phyloP scores from a whole-genome alignment of 305 asterid species.

The Solanum aculeatissimum region DNA sequence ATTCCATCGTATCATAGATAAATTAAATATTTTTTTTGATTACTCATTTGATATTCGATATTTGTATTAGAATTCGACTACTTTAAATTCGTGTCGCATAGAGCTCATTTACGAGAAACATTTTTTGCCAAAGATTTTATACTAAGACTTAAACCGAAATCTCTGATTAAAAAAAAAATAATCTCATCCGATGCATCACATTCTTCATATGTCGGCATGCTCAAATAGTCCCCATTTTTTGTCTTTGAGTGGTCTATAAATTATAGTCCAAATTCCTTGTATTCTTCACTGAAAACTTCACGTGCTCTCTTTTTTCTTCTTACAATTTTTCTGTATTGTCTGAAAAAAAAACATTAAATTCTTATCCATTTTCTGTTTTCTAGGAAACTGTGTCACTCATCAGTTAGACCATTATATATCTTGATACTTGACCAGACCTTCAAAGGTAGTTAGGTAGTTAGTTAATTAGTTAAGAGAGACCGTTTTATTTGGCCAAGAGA shows the following conservation, averaged over 20 bases:
- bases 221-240: neutral
- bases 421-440: neutral
- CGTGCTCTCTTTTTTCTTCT: neutral
- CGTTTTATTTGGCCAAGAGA: neutral
- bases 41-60: too few relatives aligned
- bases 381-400: neutral
- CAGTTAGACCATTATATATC: neutral
- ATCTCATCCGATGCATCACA: too few relatives aligned
- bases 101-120: too few relatives aligned
- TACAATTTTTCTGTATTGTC: neutral
- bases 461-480: neutral
- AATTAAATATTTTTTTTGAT: neutral
- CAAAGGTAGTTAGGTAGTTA: neutral
- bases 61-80: too few relatives aligned
- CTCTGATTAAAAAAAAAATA: too few relatives aligned
- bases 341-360: neutral
- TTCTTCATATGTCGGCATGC: neutral
- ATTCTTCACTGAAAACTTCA: neutral
- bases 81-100: too few relatives aligned
- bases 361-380: neutral
- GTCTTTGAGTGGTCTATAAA: neutral
- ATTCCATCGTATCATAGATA: neutral
- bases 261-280: neutral
- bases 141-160: too few relatives aligned
- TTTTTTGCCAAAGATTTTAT: too few relatives aligned